Base-by-base conservation (phyloP, 2,329 filamentous ascomycete species). In the Aspergillus neotritici region DNA sequence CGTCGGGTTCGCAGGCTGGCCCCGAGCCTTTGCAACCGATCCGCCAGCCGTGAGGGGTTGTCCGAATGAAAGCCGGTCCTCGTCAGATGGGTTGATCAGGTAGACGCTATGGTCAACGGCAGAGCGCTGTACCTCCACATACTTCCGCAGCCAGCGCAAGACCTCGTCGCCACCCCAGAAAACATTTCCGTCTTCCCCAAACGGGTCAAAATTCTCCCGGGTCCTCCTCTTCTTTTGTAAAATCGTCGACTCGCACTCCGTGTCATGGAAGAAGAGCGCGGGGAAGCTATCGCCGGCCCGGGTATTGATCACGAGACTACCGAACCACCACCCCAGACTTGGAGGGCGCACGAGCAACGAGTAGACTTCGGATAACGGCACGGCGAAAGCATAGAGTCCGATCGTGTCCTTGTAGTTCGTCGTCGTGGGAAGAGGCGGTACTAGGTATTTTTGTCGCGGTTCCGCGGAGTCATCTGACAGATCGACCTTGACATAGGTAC, bases 151-250 rank as follows among this genome's bases (percentile, higher is more conserved):
- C 93, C 94, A 98, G 43, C 88, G 78, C 37, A 98, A 65, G 1
- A 97, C 86, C 69, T 98, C 91, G 62, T 98, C 93, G 4, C 93
- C 93, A 44, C 93, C 94, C 93, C 94, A 98, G 61, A 96, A 97
- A 75, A 95, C 84, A 40, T 49, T 55, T 0, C 91, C 91, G 50
- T 78, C 78, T 49, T 88, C 86, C 12, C 84, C 83, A 64, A 96
- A 96, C 0, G 90, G 90, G 56, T 96, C 89, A 57, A 98, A 97
- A 34, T 74, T 87, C 55, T 96, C 88, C 49, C 78, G 79, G 1
- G 88, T 81, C 41, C 87, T 74, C 68, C 84, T 87, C 75, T 93
- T 94, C 70, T 94, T 88, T 67, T 97, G 91, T 43, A 94, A 69
- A 15, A 97, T 94, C 0, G 93, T 98, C 41, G 86, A 94, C 67